These are phyloP conservation scores for Cystobasidium sp. DNA, from an alignment of 1,284 basidiomycete species.

Conservation along the genomic window DNA sequence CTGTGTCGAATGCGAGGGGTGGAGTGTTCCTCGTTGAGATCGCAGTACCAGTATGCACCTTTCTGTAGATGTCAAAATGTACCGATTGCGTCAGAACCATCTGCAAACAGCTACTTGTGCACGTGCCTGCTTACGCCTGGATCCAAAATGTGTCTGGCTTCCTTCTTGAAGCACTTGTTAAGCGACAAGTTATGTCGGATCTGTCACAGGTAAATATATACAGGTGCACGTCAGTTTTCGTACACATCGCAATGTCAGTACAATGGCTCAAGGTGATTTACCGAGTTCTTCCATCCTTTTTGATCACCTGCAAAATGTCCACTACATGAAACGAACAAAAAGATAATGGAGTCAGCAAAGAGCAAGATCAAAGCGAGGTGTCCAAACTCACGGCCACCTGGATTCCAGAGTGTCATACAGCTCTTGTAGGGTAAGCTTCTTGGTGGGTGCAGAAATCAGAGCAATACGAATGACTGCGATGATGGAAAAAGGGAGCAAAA, in stretches of 20 bases:
- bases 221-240: neutral
- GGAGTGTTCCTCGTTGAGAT: conserved; percentile 59
- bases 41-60: conserved; percentile 72
- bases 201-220: neutral
- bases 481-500: no score
- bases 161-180: conserved; percentile 76
- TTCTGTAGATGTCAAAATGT: conserved; percentile 62
- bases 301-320: conserved; percentile 48
- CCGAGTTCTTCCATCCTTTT: conserved; percentile 57
- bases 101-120: neutral
- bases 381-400: conserved; percentile 33
- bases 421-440: conserved; percentile 42
- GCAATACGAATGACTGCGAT: conserved; percentile 45
- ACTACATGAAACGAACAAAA: conserved; percentile 49
- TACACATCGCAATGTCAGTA: neutral
- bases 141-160: conserved; percentile 63
- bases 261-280: neutral
- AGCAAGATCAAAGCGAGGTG: neutral
- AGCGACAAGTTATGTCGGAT: conserved; percentile 89
- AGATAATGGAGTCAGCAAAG: neutral
- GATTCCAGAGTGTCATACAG: conserved; percentile 31
- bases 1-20: conserved; percentile 31
- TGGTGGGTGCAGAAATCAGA: conserved; percentile 20
- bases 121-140: conserved; percentile 22
- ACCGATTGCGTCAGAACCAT: neutral